phyloP scores from a whole-genome alignment of 495 filamentous ascomycete genomes.

The Acidomyces sp. region DNA sequence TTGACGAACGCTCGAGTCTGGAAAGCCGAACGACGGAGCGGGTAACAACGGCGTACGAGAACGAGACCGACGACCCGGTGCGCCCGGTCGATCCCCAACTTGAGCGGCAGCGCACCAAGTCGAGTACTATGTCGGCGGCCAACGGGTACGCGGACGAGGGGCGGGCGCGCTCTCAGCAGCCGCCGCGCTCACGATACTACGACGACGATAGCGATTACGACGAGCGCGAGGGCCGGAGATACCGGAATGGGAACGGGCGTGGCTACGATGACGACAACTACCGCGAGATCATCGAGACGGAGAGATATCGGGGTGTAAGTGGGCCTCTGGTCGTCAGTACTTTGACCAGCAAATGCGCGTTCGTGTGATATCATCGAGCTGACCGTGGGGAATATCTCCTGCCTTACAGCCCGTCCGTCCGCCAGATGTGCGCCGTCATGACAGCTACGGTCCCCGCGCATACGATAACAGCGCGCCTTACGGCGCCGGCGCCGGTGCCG shows the following conservation, averaged over 20 bases:
- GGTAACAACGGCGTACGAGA: slow-evolving; percentile 7
- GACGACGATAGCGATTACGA: slow-evolving; percentile 21
- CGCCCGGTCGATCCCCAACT: slow-evolving; percentile 6
- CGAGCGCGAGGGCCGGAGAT: slow-evolving; percentile 7
- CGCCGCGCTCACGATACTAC: slow-evolving; percentile 6
- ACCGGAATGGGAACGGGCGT: slow-evolving; percentile 1
- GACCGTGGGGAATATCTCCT: neutral
- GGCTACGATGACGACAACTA: slow-evolving; percentile 14
- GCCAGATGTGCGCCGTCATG: slow-evolving; percentile 5
- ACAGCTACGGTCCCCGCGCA: slow-evolving; percentile 4
- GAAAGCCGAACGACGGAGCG: slow-evolving; percentile 8
- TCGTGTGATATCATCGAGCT: too few relatives aligned
- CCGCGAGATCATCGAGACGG: slow-evolving; percentile 17
- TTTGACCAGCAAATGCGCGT: neutral
- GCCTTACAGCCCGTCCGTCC: slow-evolving; percentile 10
- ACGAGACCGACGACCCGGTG: slow-evolving; percentile 15
- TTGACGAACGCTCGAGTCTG: slow-evolving; percentile 12
- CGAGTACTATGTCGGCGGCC: slow-evolving; percentile 11
- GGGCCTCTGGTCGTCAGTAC: slow-evolving; percentile 6
- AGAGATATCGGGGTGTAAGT: slow-evolving; percentile 20
- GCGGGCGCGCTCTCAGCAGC: slow-evolving; percentile 5
- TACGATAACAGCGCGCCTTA: slow-evolving; percentile 6
- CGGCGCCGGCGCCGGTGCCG: slow-evolving; percentile 17
- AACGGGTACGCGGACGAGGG: slow-evolving; percentile 2
- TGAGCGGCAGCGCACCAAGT: neutral